Percentiles rank a stretch among this genome's conserved stretches.
Conservation (phyloP, 768 basidiomycete genomes). For the Wakefieldia striispora region DNA sequence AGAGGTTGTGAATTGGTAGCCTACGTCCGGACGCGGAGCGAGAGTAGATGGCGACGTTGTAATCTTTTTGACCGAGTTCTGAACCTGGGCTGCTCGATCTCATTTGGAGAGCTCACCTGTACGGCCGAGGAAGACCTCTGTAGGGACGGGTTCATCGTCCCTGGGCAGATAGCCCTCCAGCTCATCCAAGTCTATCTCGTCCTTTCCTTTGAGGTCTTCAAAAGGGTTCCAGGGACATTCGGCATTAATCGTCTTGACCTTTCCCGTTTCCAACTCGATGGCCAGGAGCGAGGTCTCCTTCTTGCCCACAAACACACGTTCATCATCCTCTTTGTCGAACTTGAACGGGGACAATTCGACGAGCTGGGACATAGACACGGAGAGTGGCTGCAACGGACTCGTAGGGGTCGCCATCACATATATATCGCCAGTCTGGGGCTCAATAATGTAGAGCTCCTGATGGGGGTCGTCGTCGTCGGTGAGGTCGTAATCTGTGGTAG, state of each 20-base stretch:
- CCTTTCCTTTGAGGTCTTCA: conserved; percentile 46
- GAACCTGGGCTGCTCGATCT: background rate
- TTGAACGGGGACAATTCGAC: conserved; percentile 86
- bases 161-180: conserved; percentile 48
- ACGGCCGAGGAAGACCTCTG: conserved; percentile 61
- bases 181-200: conserved; percentile 55
- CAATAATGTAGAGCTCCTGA: conserved; percentile 87
- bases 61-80: conserved; percentile 54
- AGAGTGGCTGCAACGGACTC: conserved; percentile 79
- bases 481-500: conserved; percentile 54
- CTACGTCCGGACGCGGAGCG: conserved; percentile 38
- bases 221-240: conserved; percentile 78
- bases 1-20: conserved; percentile 71
- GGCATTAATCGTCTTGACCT: conserved; percentile 70
- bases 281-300: conserved; percentile 84
- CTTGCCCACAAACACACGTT: conserved; percentile 81
- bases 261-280: conserved; percentile 77
- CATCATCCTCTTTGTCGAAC: conserved; percentile 55
- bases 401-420: conserved; percentile 75
- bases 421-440: conserved; percentile 92
- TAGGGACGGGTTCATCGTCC: conserved; percentile 26
- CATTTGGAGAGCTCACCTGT: conserved; percentile 46
- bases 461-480: conserved; percentile 49
- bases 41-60: conserved; percentile 82
- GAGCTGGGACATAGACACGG: conserved; percentile 88